These are phyloP conservation scores for Seiridium cupressi DNA, from an alignment of 2,329 filamentous ascomycete species.

Conservation along the genomic window DNA sequence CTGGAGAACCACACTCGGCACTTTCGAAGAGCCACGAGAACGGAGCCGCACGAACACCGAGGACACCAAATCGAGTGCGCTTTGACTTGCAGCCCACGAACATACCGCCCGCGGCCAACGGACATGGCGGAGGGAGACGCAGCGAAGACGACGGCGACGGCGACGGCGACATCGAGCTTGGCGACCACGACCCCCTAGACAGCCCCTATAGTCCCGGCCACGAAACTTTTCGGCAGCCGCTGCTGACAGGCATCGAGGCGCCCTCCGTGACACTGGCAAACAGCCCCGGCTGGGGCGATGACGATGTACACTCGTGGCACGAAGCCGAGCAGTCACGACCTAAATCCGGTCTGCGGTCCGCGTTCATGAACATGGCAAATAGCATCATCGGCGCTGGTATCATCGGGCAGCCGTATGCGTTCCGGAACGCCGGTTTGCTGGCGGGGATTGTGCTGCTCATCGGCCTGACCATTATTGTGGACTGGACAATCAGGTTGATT, in stretches of 20 bases:
- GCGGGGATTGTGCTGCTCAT: constrained; percentile 78
- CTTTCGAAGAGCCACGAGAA: background rate
- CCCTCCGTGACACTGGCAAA: constrained; percentile 68
- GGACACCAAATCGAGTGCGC: constrained; percentile 65
- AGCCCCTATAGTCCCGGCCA: constrained; percentile 31
- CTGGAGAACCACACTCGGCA: background rate
- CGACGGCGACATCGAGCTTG: constrained; percentile 22
- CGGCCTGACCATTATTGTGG: constrained; percentile 76
- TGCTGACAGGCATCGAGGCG: constrained; percentile 71
- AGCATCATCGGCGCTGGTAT: constrained; percentile 84
- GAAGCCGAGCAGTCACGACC: constrained; percentile 62
- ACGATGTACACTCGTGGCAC: constrained; percentile 46
- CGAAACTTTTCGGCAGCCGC: constrained; percentile 59
- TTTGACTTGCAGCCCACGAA: constrained; percentile 47
- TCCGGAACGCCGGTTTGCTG: constrained; percentile 83
- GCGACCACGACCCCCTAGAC: constrained; percentile 11
- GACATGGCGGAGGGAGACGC: constrained; percentile 8
- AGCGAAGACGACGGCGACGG: constrained; percentile 13
- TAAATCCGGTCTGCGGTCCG: constrained; percentile 80
- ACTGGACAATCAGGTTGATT: constrained; percentile 97
- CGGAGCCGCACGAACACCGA: constrained; percentile 34
- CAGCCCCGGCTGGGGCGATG: constrained; percentile 35
- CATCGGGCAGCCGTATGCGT: constrained; percentile 90
- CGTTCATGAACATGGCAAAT: constrained; percentile 99
- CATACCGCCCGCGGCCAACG: constrained; percentile 27